Evolutionary conservation across 2,329 filamentous ascomycete species (phyloP).

Genomic region (Fusarium sp.): DNA sequence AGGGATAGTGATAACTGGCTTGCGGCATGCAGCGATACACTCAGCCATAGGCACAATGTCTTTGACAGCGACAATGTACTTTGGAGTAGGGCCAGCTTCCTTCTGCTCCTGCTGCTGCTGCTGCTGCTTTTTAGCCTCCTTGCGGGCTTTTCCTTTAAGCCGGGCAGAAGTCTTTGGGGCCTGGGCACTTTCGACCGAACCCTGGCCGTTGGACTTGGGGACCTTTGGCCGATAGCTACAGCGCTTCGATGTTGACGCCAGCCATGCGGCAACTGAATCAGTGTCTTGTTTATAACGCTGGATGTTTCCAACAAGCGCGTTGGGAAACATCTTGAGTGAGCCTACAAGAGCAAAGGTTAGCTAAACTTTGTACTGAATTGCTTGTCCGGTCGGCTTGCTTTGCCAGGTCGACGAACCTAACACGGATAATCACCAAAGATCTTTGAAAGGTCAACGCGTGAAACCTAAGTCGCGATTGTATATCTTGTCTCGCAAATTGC

Average conservation of each 20-base stretch:
- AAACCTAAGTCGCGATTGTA: too few relatives aligned
- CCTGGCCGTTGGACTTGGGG: rapidly evolving
- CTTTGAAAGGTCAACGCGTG: too few relatives aligned
- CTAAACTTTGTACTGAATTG: too few relatives aligned
- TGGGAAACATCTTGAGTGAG: neutral
- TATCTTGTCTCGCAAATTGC: too few relatives aligned
- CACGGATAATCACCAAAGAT: too few relatives aligned
- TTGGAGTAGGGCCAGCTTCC: neutral
- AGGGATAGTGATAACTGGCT: neutral
- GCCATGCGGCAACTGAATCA: neutral
- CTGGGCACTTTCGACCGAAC: neutral
- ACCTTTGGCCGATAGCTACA: neutral
- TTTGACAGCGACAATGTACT: neutral
- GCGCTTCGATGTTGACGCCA: neutral
- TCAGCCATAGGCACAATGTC: conserved; percentile 9
- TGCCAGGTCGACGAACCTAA: too few relatives aligned
- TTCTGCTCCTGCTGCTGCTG: neutral
- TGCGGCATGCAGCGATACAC: neutral
- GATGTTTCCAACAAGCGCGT: neutral
- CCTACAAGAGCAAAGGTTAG: too few relatives aligned
- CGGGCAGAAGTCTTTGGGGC: neutral
- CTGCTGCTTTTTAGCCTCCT: neutral
- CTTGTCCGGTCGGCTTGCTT: too few relatives aligned
- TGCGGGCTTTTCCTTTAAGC: neutral
- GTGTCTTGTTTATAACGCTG: neutral